Conservation (phyloP, 805 yeast genomes). For the Metschnikowia koreensis region DNA sequence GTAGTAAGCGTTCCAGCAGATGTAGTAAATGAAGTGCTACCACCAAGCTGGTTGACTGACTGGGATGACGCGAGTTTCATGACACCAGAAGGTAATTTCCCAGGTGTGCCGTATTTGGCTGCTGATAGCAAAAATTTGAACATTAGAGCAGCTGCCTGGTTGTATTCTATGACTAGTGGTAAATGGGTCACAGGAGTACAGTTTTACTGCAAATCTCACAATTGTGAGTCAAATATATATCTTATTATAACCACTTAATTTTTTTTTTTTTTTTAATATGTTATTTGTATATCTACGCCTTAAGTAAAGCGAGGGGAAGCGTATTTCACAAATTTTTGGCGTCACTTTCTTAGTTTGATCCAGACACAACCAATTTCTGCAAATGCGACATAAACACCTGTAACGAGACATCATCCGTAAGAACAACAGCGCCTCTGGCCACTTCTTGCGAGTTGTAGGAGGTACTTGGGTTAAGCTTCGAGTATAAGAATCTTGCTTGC, state of each 20-base stretch:
- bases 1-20: background rate
- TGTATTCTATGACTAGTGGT: too few species aligned
- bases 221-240: background rate
- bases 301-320: background rate
- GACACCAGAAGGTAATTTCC: too few species aligned
- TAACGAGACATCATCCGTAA: slow-evolving; percentile 93
- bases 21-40: background rate
- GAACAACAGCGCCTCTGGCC: slow-evolving; percentile 68
- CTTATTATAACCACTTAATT: background rate
- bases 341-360: slow-evolving; percentile 26
- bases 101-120: too few species aligned
- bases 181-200: too few species aligned
- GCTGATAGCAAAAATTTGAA: too few species aligned
- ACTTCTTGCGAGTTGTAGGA: slow-evolving; percentile 65
- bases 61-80: too few species aligned
- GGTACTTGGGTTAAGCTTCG: slow-evolving; percentile 92
- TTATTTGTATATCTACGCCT: background rate
- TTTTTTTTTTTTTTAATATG: too few species aligned
- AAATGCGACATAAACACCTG: slow-evolving; percentile 95
- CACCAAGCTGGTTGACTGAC: too few species aligned
- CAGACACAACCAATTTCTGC: slow-evolving; percentile 79
- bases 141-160: too few species aligned
- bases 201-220: background rate
- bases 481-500: slow-evolving; percentile 93
- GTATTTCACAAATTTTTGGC: background rate